These are phyloP conservation scores for Trypanosoma mega DNA, from an alignment of 208 protist species.

Conservation along the genomic window DNA sequence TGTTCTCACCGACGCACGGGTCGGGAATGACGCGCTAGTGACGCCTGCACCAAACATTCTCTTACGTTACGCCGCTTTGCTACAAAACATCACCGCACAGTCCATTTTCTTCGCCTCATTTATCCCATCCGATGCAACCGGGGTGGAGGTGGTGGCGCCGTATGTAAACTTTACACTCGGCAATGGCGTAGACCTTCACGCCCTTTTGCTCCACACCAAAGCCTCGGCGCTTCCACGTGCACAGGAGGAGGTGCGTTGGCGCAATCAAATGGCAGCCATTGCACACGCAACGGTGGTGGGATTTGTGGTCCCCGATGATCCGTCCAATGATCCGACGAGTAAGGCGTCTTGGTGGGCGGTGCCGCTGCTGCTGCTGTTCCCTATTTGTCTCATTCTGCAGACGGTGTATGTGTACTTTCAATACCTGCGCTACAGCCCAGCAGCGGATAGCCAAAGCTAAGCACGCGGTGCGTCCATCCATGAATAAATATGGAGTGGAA, in stretches of 20 bases:
- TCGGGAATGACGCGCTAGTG: slow-evolving; percentile 1
- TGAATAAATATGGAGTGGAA: too few species aligned
- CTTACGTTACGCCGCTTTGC: slow-evolving; percentile 31
- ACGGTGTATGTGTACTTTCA: slow-evolving; percentile 55
- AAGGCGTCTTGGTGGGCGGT: slow-evolving; percentile 53
- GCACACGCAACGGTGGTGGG: slow-evolving; percentile 36
- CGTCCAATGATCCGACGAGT: slow-evolving; percentile 32
- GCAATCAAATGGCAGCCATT: slow-evolving; percentile 38
- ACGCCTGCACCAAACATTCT: slow-evolving; percentile 43
- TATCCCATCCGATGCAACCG: background rate
- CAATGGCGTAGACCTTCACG: slow-evolving; percentile 49
- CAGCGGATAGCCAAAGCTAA: background rate
- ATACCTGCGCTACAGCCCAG: slow-evolving; percentile 23
- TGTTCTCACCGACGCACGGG: slow-evolving; percentile 21
- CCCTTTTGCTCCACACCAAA: slow-evolving; percentile 11
- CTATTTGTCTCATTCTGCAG: slow-evolving; percentile 27
- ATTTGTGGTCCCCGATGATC: slow-evolving; percentile 29
- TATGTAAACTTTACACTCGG: slow-evolving; percentile 58
- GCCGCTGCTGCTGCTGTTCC: slow-evolving; percentile 44
- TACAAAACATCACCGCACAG: slow-evolving; percentile 34
- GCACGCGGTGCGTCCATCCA: too few species aligned
- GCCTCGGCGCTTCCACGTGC: slow-evolving; percentile 19
- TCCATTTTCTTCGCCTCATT: slow-evolving; percentile 18
- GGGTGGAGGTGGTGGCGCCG: slow-evolving; percentile 18
- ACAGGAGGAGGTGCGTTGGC: slow-evolving; percentile 40